These are phyloP conservation scores for Trichocladium antarcticum DNA, from an alignment of 495 filamentous ascomycete species.

Conservation along the genomic window DNA sequence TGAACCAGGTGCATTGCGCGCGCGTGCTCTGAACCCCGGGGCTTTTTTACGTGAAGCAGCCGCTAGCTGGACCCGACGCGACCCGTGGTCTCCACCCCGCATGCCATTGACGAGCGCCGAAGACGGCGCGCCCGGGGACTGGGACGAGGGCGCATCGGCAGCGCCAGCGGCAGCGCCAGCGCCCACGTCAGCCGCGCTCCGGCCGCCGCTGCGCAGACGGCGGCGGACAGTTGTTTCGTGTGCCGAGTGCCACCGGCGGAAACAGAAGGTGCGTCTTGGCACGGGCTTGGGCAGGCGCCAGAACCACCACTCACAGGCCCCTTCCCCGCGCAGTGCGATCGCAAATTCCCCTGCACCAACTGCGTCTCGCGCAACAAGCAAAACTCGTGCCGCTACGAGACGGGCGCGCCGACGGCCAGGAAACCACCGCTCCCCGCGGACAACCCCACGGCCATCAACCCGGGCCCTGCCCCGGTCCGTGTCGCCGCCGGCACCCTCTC, in stretches of 20 bases:
- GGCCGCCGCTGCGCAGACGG: constrained; percentile 41
- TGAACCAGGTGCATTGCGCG: too few relatives aligned
- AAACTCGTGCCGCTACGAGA: constrained; percentile 40
- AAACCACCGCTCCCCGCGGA: constrained; percentile 10
- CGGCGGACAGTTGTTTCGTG: constrained; percentile 51
- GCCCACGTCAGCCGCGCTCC: not conserved
- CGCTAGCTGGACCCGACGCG: too few relatives aligned
- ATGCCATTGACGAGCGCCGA: constrained; percentile 3
- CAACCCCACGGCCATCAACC: not conserved
- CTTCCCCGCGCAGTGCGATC: constrained; percentile 44
- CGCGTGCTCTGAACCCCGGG: too few relatives aligned
- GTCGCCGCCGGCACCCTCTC: too few relatives aligned
- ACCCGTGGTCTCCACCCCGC: not conserved
- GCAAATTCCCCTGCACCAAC: constrained; percentile 50
- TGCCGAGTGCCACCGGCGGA: constrained; percentile 52
- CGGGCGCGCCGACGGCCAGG: constrained; percentile 36
- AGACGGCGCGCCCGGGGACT: not conserved
- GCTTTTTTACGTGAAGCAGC: too few relatives aligned
- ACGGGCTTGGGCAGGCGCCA: too few relatives aligned
- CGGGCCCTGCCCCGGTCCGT: not conserved
- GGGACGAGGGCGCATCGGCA: not conserved
- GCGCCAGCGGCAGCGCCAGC: too few relatives aligned
- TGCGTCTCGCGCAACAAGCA: constrained; percentile 45
- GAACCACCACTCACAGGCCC: too few relatives aligned
- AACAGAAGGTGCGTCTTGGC: constrained; percentile 47